These are phyloP conservation scores for Mortierella sp. DNA, from an alignment of 371 early-diverging fungal genomes.

Conservation along the genomic window DNA sequence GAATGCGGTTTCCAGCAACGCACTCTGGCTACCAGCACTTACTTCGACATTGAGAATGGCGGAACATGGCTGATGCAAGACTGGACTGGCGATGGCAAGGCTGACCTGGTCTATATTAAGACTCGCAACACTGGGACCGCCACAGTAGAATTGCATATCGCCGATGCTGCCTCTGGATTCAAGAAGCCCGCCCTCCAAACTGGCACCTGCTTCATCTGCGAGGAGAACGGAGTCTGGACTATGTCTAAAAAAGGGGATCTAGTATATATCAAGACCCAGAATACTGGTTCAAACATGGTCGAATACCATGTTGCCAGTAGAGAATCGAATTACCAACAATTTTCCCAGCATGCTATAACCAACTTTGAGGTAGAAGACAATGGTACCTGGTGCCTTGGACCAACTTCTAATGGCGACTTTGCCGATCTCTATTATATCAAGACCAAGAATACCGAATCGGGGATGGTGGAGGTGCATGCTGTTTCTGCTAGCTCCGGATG, in stretches of 20 bases:
- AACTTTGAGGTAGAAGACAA: conserved; percentile 12
- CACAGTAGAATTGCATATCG: conserved; percentile 19
- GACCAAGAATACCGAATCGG: conserved; percentile 5
- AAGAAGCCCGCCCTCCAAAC: conserved; percentile 15
- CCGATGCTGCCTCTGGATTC: conserved; percentile 18
- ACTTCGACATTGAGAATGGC: conserved; percentile 14
- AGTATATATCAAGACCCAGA: conserved; percentile 7
- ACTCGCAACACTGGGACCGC: conserved; percentile 18
- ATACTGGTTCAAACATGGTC: conserved; percentile 15
- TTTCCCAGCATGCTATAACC: conserved; percentile 5
- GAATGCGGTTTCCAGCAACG: conserved; percentile 17
- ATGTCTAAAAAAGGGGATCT: conserved; percentile 9
- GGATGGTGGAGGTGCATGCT: conserved; percentile 18
- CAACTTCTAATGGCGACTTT: conserved; percentile 7
- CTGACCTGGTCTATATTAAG: conserved; percentile 19
- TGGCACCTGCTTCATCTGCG: conserved; percentile 19
- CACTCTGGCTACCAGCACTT: conserved; percentile 11
- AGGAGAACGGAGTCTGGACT: conserved; percentile 18
- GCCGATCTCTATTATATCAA: conserved; percentile 20
- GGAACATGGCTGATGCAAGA: conserved; percentile 21
- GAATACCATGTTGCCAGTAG: conserved; percentile 17
- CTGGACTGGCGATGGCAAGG: conserved; percentile 25
- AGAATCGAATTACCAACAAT: conserved; percentile 16
- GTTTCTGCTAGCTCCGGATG: conserved; percentile 12
- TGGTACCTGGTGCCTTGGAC: conserved; percentile 16